Base-by-base conservation (phyloP, 2,329 filamentous ascomycete genomes). In the Truncatella angustata region DNA sequence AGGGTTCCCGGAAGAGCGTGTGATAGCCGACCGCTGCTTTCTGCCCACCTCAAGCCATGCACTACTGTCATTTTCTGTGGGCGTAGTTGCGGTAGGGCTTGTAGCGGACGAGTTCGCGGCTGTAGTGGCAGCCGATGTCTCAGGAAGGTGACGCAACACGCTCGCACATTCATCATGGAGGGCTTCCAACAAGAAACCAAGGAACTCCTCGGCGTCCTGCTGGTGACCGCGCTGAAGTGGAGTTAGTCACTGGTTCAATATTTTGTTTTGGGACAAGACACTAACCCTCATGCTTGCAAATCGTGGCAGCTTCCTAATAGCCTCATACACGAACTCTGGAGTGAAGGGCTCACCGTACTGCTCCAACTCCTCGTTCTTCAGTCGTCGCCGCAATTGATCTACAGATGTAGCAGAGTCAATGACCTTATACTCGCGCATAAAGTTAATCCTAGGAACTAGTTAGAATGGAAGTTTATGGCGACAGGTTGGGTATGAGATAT, bases 31-130 rank as follows among this genome's bases (percentile, higher is more conserved):
- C 62, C 91, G 93, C 66, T 97, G 94, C 71, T 93, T 95, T 26
- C 87, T 89, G 2, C 93, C 93, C 54, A 99, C 94, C 68, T 99
- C 94, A 26, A 94, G 78, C 94, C 94, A 99, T n/a, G 86, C 90
- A 59, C 86, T 84, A 7, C 70, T 69, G 7, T 70, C 65, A 40
- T 66, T 67, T 12, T 73, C 76, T 1, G 75, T 72, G 7, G 70
- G 70, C 4, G 76, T 73, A 21, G 68, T 70, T 2, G 70, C 63
- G 6, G 54, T 59, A 16, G 68, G 59, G 30, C 66, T 67, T 28
- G 63, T 57, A n/a, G 66, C 57, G 2, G 69, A 63, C 3, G 66
- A 66, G 34, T 60, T 67, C 11, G 67, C 66, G 1, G 68, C 59
- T 45, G 59, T 60, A 4, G 52, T 49, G 18, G 59, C 26, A 35